These are phyloP conservation scores for Coemansia sp. DNA, from an alignment of 192 early-diverging fungal species.

Conservation along the genomic window DNA sequence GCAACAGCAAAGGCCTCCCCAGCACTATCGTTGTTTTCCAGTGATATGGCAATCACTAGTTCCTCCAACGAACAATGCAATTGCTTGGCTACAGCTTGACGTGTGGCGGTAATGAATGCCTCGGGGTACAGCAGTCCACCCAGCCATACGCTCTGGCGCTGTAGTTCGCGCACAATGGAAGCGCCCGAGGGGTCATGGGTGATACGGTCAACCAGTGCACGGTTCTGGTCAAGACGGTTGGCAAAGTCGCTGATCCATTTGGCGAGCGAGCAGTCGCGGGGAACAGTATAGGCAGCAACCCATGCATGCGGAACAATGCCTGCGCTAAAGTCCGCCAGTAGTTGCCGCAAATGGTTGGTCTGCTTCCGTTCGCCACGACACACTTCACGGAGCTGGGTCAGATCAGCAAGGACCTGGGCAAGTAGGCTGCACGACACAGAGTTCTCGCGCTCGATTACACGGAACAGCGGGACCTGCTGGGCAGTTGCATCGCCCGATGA, in stretches of 20 bases:
- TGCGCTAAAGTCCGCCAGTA: constrained; percentile 68
- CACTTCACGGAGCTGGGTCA: constrained; percentile 62
- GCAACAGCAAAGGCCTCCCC: constrained; percentile 25
- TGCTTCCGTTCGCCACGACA: constrained; percentile 80
- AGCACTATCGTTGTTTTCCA: constrained; percentile 13
- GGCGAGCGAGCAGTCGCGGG: constrained; percentile 58
- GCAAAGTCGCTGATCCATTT: constrained; percentile 76
- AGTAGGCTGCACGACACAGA: constrained; percentile 63
- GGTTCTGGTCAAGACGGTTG: constrained; percentile 66
- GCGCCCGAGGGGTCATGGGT: not conserved
- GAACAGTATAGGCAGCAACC: constrained; percentile 37
- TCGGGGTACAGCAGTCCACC: constrained; percentile 88
- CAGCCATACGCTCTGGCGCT: constrained; percentile 66
- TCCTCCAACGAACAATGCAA: constrained; percentile 81
- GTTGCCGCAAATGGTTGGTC: constrained; percentile 79
- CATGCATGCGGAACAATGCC: constrained; percentile 74
- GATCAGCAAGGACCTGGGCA: constrained; percentile 63
- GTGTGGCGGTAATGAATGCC: constrained; percentile 88
- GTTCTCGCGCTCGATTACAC: constrained; percentile 84
- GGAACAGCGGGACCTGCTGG: constrained; percentile 65
- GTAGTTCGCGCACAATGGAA: constrained; percentile 19
- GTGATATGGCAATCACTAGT: constrained; percentile 59
- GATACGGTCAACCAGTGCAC: constrained; percentile 49
- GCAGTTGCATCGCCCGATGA: not conserved
- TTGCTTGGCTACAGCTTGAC: constrained; percentile 78